Evolutionary conservation across 1,139 yeast genomes (phyloP).

Genomic region (Geotrichum histeridarum): DNA sequence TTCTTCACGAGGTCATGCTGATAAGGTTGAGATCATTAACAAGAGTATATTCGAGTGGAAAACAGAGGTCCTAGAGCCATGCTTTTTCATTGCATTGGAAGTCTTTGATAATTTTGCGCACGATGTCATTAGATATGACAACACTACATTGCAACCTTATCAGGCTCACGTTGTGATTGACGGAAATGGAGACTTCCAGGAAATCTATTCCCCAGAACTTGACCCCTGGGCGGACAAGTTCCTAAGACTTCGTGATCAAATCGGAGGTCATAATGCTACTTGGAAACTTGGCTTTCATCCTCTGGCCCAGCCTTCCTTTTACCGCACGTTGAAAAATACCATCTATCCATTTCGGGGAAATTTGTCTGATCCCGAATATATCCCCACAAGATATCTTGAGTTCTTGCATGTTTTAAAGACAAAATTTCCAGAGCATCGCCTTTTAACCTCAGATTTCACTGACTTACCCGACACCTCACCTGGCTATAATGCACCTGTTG

Average conservation of each 20-base stretch:
- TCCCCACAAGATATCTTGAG: conserved; percentile 70
- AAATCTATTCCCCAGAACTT: conserved; percentile 64
- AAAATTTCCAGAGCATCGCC: conserved; percentile 69
- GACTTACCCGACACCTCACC: conserved; percentile 52
- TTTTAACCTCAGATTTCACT: conserved; percentile 70
- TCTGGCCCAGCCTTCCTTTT: conserved; percentile 34
- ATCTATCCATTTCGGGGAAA: conserved; percentile 60
- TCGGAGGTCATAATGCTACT: conserved; percentile 36
- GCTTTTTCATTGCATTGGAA: conserved; percentile 75
- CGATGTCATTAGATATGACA: conserved; percentile 74
- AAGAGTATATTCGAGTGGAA: conserved; percentile 76
- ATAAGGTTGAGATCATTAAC: conserved; percentile 62
- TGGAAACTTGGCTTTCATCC: conserved; percentile 39
- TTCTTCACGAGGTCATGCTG: conserved; percentile 42
- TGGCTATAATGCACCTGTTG: conserved; percentile 77
- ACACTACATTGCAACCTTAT: conserved; percentile 58
- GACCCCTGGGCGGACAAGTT: conserved; percentile 57
- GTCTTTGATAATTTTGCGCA: conserved; percentile 84
- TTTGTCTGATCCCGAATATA: conserved; percentile 68
- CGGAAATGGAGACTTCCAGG: conserved; percentile 69
- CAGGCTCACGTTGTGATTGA: conserved; percentile 78
- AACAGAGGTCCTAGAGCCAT: conserved; percentile 57
- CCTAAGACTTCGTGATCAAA: conserved; percentile 50
- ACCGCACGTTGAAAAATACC: conserved; percentile 38
- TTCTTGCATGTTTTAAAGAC: conserved; percentile 60